Base-by-base conservation (phyloP, 768 basidiomycete species). In the Tricholoma bakamatsutake region DNA sequence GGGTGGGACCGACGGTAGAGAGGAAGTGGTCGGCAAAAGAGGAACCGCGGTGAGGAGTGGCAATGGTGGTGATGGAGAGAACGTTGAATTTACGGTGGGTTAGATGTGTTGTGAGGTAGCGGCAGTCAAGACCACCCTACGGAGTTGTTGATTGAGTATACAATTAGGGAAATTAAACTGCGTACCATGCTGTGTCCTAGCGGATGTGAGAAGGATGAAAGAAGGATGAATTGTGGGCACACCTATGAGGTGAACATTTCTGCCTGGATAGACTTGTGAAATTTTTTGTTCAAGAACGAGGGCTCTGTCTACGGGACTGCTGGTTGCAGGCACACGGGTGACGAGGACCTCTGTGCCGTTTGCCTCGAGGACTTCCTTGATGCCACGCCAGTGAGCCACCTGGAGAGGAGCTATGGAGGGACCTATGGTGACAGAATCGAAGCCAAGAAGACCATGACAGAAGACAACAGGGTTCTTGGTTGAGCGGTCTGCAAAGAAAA, bases 321-420 rank as follows among this genome's bases (percentile, higher is more conserved):
- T 90, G 1, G 93, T 96, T 0, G 93, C 93, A 1, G 97, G 95
- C 0, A 98, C 95, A 12, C 93, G 84, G 0, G 94, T 93, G 64
- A 98, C 90, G 63, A 98, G 80, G 34, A 98, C 90, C 67, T 98
- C 88, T 11, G 81, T 81, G 15, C 93, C 95, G 65, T 89, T 93
- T 35, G 88, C 80, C 64, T 95, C 87, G 6, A 99, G 77, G 15
- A 90, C 93, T 67, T 98, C 92, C 64, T 89, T 87, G 60, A 99
- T 96, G 6, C 97, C 97, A 35, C 96, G 82, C 97, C 97, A 99
- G 69, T 99, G 94, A 2, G 88, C 80, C 40, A 99, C 92, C 64
- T 94, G 85, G 15, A 98, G 63, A 4, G 92, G 85, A 11, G 87
- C 84, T 55, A 87, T 89, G 45, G 86, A 73, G 2, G 80, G 84